phyloP scores from a whole-genome alignment of 2,329 filamentous ascomycete genomes.

The Hymenoscyphus fraxineus region DNA sequence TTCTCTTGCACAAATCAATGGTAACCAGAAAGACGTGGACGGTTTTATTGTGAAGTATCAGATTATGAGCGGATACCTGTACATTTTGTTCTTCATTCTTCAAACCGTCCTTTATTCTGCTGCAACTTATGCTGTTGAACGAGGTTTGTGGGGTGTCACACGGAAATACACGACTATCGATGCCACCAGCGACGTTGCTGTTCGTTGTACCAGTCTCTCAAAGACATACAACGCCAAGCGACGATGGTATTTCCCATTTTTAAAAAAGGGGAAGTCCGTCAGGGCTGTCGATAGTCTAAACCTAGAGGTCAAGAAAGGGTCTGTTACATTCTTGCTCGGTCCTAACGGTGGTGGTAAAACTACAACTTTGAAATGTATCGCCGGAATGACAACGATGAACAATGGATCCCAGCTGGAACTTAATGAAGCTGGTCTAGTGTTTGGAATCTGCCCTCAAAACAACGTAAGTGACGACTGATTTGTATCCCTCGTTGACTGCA shows the following conservation, averaged over 20 bases:
- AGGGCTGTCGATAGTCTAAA: constrained; percentile 55
- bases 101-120: constrained; percentile 57
- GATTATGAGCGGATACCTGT: constrained; percentile 52
- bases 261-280: constrained; percentile 41
- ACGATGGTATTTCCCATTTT: constrained; percentile 29
- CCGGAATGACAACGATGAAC: constrained; percentile 57
- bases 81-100: constrained; percentile 55
- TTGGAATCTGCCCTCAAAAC: constrained; percentile 31
- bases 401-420: constrained; percentile 41
- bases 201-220: constrained; percentile 25
- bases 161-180: constrained; percentile 30
- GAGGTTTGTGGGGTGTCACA: constrained; percentile 50
- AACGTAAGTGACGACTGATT: constrained; percentile 20
- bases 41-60: constrained; percentile 50
- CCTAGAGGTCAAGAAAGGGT: constrained; percentile 53
- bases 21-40: neutral
- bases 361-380: constrained; percentile 61
- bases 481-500: constrained; percentile 37
- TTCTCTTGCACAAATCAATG: constrained; percentile 46
- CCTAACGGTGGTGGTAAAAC: constrained; percentile 64
- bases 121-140: constrained; percentile 56
- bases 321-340: constrained; percentile 61
- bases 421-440: constrained; percentile 27
- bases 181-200: constrained; percentile 25
- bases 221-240: constrained; percentile 27